These are phyloP conservation scores for Hydnomerulius pinastri DNA, from an alignment of 768 basidiomycete species.

Conservation along the genomic window DNA sequence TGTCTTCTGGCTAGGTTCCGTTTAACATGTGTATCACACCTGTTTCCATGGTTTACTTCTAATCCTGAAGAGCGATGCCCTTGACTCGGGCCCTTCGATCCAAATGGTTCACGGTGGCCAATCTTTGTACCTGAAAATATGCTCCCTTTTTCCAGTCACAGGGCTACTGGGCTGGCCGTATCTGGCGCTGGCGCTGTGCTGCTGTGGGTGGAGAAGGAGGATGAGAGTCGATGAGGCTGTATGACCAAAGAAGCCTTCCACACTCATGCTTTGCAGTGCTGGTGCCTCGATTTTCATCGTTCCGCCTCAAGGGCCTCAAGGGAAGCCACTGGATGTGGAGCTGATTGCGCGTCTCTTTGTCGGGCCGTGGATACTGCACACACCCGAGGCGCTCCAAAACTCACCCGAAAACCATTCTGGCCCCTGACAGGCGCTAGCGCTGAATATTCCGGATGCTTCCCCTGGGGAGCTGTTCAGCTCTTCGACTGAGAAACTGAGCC, in stretches of 20 bases:
- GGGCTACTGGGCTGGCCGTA: background rate
- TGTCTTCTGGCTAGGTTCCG: background rate
- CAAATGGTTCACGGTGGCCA: background rate
- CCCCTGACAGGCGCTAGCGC: background rate
- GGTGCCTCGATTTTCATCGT: background rate
- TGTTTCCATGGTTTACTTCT: background rate
- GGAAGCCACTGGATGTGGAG: background rate
- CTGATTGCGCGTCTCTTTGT: background rate
- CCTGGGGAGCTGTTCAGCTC: background rate
- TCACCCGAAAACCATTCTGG: background rate
- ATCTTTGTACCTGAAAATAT: background rate
- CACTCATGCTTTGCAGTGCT: background rate
- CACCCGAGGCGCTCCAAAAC: background rate
- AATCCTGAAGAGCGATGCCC: background rate
- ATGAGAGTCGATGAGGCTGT: background rate
- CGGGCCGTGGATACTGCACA: background rate
- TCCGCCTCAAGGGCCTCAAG: background rate
- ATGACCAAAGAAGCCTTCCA: background rate
- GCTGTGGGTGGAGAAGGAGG: constrained; percentile 7
- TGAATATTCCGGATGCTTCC: background rate
- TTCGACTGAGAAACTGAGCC: background rate
- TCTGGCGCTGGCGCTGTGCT: background rate
- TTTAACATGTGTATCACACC: background rate
- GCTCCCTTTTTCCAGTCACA: background rate
- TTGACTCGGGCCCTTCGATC: background rate